These are phyloP conservation scores for Cutaneotrichosporon sp. DNA, from an alignment of 1,284 basidiomycete genomes.

Conservation along the genomic window DNA sequence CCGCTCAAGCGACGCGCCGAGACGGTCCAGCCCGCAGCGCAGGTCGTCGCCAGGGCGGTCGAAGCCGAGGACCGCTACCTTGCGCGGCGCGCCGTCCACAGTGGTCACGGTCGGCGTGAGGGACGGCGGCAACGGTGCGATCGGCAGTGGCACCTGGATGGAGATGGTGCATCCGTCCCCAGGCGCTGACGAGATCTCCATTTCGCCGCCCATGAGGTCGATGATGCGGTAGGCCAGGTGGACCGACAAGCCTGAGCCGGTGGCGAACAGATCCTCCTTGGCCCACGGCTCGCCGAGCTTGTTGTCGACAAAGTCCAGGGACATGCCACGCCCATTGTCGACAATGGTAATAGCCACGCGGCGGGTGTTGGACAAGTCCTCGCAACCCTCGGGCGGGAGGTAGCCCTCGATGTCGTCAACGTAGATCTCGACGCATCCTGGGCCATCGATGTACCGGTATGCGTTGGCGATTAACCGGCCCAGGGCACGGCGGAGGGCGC, in stretches of 20 bases:
- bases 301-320: constrained; percentile 37
- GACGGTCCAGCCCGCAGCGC: constrained; percentile 16
- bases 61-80: constrained; percentile 41
- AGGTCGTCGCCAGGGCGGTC: constrained; percentile 11
- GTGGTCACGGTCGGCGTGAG: not conserved
- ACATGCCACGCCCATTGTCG: constrained; percentile 47
- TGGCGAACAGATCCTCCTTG: constrained; percentile 47
- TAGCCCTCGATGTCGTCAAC: constrained; percentile 42
- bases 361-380: constrained; percentile 34
- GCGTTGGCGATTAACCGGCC: constrained; percentile 47
- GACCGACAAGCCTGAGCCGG: constrained; percentile 46
- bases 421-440: constrained; percentile 47
- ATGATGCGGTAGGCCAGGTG: constrained; percentile 51
- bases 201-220: constrained; percentile 48
- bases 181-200: constrained; percentile 47
- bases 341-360: constrained; percentile 41
- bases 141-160: constrained; percentile 43
- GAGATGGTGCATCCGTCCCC: constrained; percentile 44
- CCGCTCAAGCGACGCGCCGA: constrained; percentile 32
- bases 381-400: constrained; percentile 43
- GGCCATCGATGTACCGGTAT: constrained; percentile 47
- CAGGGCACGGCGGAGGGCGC: constrained; percentile 43
- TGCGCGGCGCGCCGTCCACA: constrained; percentile 12
- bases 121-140: not conserved
- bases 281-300: constrained; percentile 44